Percentiles rank a stretch among this genome's conserved stretches.
These are phyloP conservation scores for Claviceps capensis DNA, from an alignment of 2,329 filamentous ascomycete genomes.

Conservation along the genomic window DNA sequence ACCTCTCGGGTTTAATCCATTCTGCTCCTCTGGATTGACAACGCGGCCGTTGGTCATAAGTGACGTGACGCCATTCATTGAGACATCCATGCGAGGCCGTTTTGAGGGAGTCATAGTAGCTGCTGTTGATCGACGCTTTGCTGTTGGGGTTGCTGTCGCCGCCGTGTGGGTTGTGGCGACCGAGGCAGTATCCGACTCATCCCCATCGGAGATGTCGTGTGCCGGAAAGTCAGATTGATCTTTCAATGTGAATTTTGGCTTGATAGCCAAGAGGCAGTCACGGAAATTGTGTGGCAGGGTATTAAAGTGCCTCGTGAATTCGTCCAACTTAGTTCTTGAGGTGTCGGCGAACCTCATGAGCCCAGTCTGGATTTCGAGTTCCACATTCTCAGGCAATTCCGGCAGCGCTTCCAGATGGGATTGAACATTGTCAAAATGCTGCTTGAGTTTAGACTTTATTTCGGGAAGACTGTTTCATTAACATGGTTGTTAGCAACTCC, in stretches of 20 bases:
- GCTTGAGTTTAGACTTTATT: constrained; percentile 38
- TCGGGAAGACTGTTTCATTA: constrained; percentile 28
- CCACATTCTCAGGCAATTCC: constrained; percentile 53
- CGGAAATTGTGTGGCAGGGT: constrained; percentile 38
- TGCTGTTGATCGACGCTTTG: constrained; percentile 17
- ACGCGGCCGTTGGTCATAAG: constrained; percentile 7
- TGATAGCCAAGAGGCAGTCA: constrained; percentile 28
- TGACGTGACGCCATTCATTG: constrained; percentile 3
- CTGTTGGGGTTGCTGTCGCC: constrained; percentile 14
- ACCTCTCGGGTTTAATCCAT: constrained; percentile 5
- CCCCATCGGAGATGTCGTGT: constrained; percentile 23
- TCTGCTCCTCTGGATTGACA: constrained; percentile 27
- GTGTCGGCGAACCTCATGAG: constrained; percentile 43
- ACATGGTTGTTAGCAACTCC: constrained; percentile 5
- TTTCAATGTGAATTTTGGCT: constrained; percentile 32
- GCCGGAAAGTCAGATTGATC: constrained; percentile 21
- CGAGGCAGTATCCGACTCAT: constrained; percentile 23
- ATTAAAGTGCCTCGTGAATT: constrained; percentile 32
- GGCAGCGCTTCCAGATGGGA: constrained; percentile 44
- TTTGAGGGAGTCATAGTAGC: constrained; percentile 21
- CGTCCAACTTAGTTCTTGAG: constrained; percentile 35
- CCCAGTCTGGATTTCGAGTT: constrained; percentile 48
- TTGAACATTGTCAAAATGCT: constrained; percentile 37
- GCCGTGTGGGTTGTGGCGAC: constrained; percentile 9
- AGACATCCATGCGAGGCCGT: constrained; percentile 13